These are phyloP conservation scores for Pseudogymnoascus sp. DNA, from an alignment of 2,329 filamentous ascomycete genomes.

Conservation along the genomic window DNA sequence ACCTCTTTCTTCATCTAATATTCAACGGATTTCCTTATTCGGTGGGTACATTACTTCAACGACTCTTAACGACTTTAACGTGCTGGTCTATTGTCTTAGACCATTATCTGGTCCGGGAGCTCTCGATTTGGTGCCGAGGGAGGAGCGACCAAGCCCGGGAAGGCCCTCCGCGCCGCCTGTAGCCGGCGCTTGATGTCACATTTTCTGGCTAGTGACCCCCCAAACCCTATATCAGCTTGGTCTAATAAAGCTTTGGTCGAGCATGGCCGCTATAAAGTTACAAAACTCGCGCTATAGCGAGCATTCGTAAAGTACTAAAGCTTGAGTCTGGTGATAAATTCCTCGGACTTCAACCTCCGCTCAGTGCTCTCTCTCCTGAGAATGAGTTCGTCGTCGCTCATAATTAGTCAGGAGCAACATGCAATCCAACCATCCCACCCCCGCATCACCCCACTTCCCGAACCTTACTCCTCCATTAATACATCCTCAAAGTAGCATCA, in stretches of 20 bases:
- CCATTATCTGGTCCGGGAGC: not conserved
- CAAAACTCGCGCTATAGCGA: not conserved
- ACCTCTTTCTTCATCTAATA: not conserved
- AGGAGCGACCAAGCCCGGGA: not conserved
- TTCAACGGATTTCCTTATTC: not conserved
- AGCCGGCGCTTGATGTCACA: not conserved
- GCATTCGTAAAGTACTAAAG: not conserved
- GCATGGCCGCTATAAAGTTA: not conserved
- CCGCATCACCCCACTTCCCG: conserved; percentile 1
- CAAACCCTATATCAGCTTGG: not conserved
- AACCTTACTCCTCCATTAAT: not conserved
- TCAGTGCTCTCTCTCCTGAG: conserved; percentile 1
- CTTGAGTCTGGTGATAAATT: not conserved
- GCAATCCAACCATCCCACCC: not conserved
- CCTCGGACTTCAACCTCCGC: not conserved
- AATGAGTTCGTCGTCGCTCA: not conserved
- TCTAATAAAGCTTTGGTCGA: not conserved
- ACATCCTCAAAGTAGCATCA: not conserved
- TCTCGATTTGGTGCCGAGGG: not conserved
- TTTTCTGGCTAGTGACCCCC: not conserved
- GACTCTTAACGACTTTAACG: not conserved
- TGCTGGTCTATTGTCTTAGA: not conserved
- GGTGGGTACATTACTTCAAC: not conserved
- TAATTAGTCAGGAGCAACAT: conserved; percentile 5
- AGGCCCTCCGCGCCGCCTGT: not conserved